Evolutionary conservation across 768 basidiomycete species (phyloP), one percentile per base, ranked within the genome.

Genomic region (Podaxis pistillaris): DNA sequence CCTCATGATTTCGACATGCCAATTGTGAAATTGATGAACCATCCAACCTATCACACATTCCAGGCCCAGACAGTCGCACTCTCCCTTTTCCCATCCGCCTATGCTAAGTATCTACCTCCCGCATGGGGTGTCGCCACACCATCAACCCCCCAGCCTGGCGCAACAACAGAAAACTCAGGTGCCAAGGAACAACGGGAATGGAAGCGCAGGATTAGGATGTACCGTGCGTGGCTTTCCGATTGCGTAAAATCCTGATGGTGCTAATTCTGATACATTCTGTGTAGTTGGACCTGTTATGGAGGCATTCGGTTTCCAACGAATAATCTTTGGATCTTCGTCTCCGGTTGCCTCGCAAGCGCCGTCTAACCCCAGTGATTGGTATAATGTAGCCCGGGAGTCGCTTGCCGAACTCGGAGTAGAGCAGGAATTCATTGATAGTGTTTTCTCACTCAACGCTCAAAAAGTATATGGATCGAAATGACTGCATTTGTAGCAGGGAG

Each of bases 291-390:
- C 90, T 15, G 88, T 89, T 40, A 75, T 93, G 64, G 93, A 94
- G 71, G 93, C 93, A 2, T 94, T 94, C 71, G 93, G 93, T 6
- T 91, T 85, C 68, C 81, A 90, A 68, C 84, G 93, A 57, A 92
- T 94, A 67, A 81, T 94, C 19, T 94, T 89, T 73, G 93, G 92
- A 7, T 89, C 91, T 8, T 87, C 91, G 1, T 84, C 89, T 36
- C 85, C 88, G 11, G 73, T 79, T n/a, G 74, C 77, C 3, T 78
- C 79, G 2, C 77, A 77, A 26, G 77, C 78, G 28, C 68, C 76
- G 26, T 84, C 84, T 3, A 79, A 78, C 52, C 81, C 85, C 2
- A 81, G 80, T 40, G 85, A 87, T 64, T 94, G 93, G 93, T 94
- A 92, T 68, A 88, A 86, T 67, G 83, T 93, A 58, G 89, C 91